Base-by-base conservation (phyloP, 2,329 filamentous ascomycete genomes). In the Ambrosiella xylebori region DNA sequence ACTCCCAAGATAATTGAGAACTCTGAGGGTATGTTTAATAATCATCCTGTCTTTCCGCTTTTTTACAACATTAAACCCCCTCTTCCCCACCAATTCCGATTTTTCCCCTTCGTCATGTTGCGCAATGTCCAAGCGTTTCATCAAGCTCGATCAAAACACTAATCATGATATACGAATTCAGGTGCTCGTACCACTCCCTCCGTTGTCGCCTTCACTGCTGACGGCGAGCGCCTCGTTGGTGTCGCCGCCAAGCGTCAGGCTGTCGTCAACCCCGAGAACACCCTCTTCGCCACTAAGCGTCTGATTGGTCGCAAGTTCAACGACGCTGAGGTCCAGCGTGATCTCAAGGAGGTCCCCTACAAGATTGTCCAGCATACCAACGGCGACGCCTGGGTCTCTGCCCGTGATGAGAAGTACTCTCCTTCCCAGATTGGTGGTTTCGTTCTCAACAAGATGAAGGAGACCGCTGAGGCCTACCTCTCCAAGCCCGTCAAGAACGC, bases 381-480 rank as follows among this genome's bases (percentile, higher is more conserved):
- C 71, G 91, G 91, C 66, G 91, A 96, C 70, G 91, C 91, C 63
- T 96, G 91, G 91, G 86, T 97, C 63, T 82, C 90, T 73, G 87
- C 90, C 66, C 88, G 89, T 65, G 89, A 84, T 69, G 83, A 96
- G 74, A 95, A 90, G 73, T 96, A 96, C 79, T 96, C 90, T 64
- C 91, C 91, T 59, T 95, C 90, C n/a, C 91, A 97, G 74, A 88
- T 97, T 63, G 91, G 91, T 80, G 91, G 90, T 69, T 95, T 96
- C 73, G 80, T 96, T 64, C 81, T 97, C 67, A 85, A 89, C 73
- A 96, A 97, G 82, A 96, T 96, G 91, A 96, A 95, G 83, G 91
- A 96, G 80, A 97, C 91, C 56, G 91, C 91, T 64, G 90, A 96
- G 78, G 78, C 86, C 62, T 95, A 94, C 76, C 81, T 95, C 64